A percentile compares a stretch with the other conserved stretches of the same genome.
Evolutionary conservation across 2,329 filamentous ascomycete species (phyloP).

Genomic region (Cadophora gregata): DNA sequence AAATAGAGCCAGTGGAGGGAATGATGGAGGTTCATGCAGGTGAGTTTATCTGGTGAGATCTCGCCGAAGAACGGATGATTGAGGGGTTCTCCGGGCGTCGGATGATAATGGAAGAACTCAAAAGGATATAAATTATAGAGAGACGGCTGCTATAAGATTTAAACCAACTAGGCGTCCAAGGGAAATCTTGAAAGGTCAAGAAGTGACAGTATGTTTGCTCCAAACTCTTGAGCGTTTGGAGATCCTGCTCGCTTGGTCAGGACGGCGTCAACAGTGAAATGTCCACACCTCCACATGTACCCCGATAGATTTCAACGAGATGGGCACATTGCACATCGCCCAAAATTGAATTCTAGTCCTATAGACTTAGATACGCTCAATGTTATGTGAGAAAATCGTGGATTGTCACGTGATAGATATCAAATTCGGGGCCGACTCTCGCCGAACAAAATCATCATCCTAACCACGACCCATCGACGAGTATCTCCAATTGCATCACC

Average conservation of each 20-base stretch:
- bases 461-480: constrained; percentile 15
- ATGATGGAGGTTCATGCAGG: constrained; percentile 2
- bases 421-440: constrained; percentile 25
- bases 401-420: neutral
- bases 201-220: neutral
- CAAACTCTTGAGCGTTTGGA: neutral
- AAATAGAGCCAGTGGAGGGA: neutral
- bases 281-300: no score
- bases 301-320: no score
- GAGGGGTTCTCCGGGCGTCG: neutral
- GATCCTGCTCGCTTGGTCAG: neutral
- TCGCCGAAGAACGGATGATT: neutral
- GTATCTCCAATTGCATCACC: constrained; percentile 29
- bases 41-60: constrained; percentile 3
- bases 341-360: no score
- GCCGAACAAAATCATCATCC: constrained; percentile 11
- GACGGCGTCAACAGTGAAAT: neutral
- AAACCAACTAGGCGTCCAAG: no score
- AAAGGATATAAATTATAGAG: neutral
- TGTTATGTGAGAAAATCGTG: neutral
- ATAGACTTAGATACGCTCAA: no score
- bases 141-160: no score
- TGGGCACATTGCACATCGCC: no score
- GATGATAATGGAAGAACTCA: neutral
- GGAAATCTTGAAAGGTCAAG: no score